Evolutionary conservation across 305 asterid genomes (phyloP).

Genomic region (Fraxinus xanthoxyloides): DNA sequence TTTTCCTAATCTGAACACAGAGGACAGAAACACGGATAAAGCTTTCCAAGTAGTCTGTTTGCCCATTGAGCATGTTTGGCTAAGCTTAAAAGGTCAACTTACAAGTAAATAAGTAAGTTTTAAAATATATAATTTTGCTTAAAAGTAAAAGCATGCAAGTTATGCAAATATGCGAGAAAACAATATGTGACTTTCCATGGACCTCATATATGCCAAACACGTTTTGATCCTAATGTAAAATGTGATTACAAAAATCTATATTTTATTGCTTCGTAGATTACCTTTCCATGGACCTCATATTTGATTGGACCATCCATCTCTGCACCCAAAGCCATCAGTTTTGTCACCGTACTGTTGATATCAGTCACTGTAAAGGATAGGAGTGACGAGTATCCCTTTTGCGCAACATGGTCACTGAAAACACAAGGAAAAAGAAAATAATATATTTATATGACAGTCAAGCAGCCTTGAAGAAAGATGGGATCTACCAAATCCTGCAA

Average conservation of each 20-base stretch:
- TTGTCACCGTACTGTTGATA: constrained; percentile 65
- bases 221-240: not conserved
- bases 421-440: constrained; percentile 16
- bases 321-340: constrained; percentile 82
- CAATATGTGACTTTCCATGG: not conserved
- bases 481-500: not conserved
- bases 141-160: not conserved
- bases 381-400: constrained; percentile 74
- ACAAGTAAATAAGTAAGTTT: not conserved
- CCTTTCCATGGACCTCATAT: constrained; percentile 92
- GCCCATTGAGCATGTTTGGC: not conserved
- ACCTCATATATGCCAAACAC: not conserved
- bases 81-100: not conserved
- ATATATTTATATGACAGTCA: not conserved
- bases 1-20: not conserved
- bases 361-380: constrained; percentile 81
- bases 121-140: not conserved
- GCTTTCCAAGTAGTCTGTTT: not conserved
- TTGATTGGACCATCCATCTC: constrained; percentile 90
- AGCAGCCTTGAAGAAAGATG: not conserved
- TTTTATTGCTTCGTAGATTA: constrained; percentile 13
- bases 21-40: not conserved
- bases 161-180: not conserved
- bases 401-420: constrained; percentile 51
- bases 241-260: not conserved